Evolutionary conservation across 371 early-diverging fungal species (phyloP).

Genomic region (Mortierella sp.): DNA sequence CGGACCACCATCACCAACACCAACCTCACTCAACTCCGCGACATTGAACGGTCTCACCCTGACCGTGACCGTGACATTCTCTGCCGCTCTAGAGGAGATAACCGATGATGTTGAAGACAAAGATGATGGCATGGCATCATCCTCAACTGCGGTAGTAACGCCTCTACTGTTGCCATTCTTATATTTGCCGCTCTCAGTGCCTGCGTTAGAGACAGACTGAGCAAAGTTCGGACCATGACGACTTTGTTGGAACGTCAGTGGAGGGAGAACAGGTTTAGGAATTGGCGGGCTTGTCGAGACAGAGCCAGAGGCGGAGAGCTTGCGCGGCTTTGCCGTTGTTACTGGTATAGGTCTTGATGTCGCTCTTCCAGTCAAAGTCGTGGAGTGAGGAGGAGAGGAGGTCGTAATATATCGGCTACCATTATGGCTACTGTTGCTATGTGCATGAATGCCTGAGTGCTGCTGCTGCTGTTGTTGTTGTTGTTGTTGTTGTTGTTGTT

Average conservation of each 20-base stretch:
- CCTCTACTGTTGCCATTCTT: neutral
- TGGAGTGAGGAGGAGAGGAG: neutral
- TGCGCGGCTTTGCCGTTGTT: neutral
- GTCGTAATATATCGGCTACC: neutral
- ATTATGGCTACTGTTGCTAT: neutral
- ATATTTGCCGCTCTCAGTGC: neutral
- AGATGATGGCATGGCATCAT: neutral
- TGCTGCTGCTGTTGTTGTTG: conserved; percentile 15
- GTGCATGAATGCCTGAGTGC: neutral
- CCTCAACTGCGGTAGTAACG: neutral
- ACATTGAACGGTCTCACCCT: conserved; percentile 21
- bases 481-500: conserved; percentile 15
- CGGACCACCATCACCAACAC: conserved; percentile 1
- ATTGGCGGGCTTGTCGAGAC: conserved; percentile 1
- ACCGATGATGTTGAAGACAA: too few species aligned
- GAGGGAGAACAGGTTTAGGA: conserved; percentile 32
- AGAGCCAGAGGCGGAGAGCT: conserved; percentile 2
- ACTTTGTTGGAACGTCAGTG: conserved; percentile 16
- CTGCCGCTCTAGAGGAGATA: conserved; percentile 16
- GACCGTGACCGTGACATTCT: conserved; percentile 35
- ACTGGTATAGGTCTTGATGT: neutral
- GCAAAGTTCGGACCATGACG: conserved; percentile 9
- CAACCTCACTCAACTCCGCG: conserved; percentile 12
- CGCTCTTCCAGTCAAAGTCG: neutral
- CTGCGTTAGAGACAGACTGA: conserved; percentile 5